phyloP scores from a whole-genome alignment of 2,329 filamentous ascomycete genomes.

The Phaeosphaeriaceae sp. region DNA sequence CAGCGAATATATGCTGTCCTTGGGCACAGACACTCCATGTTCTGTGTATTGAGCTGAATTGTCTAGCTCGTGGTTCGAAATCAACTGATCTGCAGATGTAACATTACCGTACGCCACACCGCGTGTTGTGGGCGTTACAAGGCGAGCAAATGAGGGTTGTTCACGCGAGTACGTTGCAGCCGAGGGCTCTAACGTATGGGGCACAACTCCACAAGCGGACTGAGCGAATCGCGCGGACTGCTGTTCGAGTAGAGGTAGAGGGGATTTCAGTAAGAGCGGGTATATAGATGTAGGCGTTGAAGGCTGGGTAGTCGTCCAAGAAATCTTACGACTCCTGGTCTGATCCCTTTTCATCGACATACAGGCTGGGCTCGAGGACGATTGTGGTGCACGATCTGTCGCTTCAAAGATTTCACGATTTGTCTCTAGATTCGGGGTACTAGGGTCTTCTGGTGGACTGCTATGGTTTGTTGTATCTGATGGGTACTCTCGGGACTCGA shows the following conservation, averaged over 20 bases:
- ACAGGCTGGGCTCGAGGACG: conserved; percentile 3
- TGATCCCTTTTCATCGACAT: conserved; percentile 11
- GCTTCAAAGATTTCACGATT: background rate
- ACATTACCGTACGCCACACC: conserved; percentile 20
- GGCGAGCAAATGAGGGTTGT: conserved; percentile 19
- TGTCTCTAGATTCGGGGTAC: background rate
- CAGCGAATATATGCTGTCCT: conserved; percentile 25
- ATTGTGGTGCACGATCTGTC: background rate
- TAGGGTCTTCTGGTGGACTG: conserved; percentile 3
- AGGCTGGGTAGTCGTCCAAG: background rate
- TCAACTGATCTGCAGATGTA: conserved; percentile 17
- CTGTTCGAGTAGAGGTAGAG: conserved; percentile 5
- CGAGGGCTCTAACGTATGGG: conserved; percentile 16
- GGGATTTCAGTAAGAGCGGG: conserved; percentile 4
- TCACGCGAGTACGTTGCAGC: conserved; percentile 21
- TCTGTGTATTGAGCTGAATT: conserved; percentile 27
- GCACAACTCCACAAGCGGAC: conserved; percentile 4
- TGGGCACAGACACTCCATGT: conserved; percentile 29
- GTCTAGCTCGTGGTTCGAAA: conserved; percentile 24
- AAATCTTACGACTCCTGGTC: conserved; percentile 17
- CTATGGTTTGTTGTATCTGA: conserved; percentile 5
- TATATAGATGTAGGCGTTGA: conserved; percentile 19
- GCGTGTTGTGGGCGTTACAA: conserved; percentile 30
- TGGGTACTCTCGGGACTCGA: conserved; percentile 11
- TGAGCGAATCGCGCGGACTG: no score